Percentiles rank a stretch among this genome's conserved stretches.
phyloP scores from a whole-genome alignment of 139 green algal genomes.

The Chlorella sp. region DNA sequence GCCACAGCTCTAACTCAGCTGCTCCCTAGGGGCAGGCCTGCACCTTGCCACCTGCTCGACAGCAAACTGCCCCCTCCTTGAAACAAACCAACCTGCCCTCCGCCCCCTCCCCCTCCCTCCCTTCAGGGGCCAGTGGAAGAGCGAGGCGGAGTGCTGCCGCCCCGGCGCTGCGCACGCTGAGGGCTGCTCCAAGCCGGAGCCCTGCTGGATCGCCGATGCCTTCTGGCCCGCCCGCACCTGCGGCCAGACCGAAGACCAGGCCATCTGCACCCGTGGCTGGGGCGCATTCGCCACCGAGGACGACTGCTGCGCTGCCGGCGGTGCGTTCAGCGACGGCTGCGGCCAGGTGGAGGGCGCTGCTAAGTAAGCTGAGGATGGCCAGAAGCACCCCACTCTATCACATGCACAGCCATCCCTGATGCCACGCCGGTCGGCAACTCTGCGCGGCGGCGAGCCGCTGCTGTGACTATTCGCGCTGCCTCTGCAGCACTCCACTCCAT shows the following conservation, averaged over 20 bases:
- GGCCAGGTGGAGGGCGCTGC: background rate
- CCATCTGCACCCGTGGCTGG: constrained; percentile 39
- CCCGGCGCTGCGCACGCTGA: constrained; percentile 18
- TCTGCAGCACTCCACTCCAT: too few species aligned
- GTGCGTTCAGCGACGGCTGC: constrained; percentile 35
- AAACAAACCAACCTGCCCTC: background rate
- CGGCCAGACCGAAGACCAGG: constrained; percentile 21
- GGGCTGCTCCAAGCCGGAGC: constrained; percentile 34
- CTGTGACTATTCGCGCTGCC: too few species aligned
- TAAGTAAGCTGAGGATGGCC: too few species aligned
- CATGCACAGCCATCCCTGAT: too few species aligned
- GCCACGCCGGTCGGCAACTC: too few species aligned
- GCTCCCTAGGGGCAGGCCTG: too few species aligned
- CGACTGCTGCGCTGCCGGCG: constrained; percentile 34
- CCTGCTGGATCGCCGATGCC: constrained; percentile 27
- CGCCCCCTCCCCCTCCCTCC: background rate
- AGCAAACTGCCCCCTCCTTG: too few species aligned
- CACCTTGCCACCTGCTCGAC: too few species aligned
- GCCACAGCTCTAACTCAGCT: too few species aligned
- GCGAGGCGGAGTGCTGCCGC: constrained; percentile 33
- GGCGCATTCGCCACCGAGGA: constrained; percentile 28
- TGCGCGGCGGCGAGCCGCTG: too few species aligned
- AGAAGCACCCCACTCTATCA: too few species aligned
- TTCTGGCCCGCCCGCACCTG: constrained; percentile 33
- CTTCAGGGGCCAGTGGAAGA: constrained; percentile 19